phyloP scores from a whole-genome alignment of 2,329 filamentous ascomycete species.

The Arthrobotrys entomopaga region DNA sequence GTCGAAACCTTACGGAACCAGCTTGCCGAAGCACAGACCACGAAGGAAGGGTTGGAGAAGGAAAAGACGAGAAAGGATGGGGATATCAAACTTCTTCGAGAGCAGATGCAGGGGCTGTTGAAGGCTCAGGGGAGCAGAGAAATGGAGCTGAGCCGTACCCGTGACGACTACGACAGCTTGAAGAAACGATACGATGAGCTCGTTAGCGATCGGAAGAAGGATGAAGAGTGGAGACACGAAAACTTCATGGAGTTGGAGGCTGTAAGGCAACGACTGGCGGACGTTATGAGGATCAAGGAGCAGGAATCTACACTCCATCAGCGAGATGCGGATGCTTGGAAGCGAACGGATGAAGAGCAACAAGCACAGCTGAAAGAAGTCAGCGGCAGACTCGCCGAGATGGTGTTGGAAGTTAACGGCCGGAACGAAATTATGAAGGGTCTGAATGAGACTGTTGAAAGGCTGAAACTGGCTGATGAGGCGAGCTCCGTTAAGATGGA shows the following conservation, averaged over 20 bases:
- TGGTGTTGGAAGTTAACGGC: slow-evolving; percentile 42
- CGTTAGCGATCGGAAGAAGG: slow-evolving; percentile 38
- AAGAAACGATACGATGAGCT: slow-evolving; percentile 46
- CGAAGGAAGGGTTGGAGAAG: slow-evolving; percentile 30
- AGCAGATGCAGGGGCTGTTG: slow-evolving; percentile 39
- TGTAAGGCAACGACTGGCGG: slow-evolving; percentile 27
- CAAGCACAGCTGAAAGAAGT: slow-evolving; percentile 45
- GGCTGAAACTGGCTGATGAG: slow-evolving; percentile 39
- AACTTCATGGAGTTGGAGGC: slow-evolving; percentile 49
- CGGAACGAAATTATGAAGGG: slow-evolving; percentile 49
- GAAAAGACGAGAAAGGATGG: slow-evolving; percentile 36
- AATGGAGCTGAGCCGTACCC: slow-evolving; percentile 20
- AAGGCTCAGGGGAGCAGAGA: slow-evolving; percentile 25
- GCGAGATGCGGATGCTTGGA: slow-evolving; percentile 46
- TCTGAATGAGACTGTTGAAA: slow-evolving; percentile 44
- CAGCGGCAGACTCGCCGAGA: slow-evolving; percentile 43
- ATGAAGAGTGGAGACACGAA: slow-evolving; percentile 39
- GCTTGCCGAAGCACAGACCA: slow-evolving; percentile 25
- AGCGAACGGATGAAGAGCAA: slow-evolving; percentile 45
- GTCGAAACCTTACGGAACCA: slow-evolving; percentile 16
- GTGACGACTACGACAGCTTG: slow-evolving; percentile 35
- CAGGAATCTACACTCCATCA: slow-evolving; percentile 45
- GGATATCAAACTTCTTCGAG: slow-evolving; percentile 33
- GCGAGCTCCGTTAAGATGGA: slow-evolving; percentile 29
- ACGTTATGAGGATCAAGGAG: slow-evolving; percentile 50